Evolutionary conservation across 371 early-diverging fungal species (phyloP).

Genomic region (Mortierella sp.): DNA sequence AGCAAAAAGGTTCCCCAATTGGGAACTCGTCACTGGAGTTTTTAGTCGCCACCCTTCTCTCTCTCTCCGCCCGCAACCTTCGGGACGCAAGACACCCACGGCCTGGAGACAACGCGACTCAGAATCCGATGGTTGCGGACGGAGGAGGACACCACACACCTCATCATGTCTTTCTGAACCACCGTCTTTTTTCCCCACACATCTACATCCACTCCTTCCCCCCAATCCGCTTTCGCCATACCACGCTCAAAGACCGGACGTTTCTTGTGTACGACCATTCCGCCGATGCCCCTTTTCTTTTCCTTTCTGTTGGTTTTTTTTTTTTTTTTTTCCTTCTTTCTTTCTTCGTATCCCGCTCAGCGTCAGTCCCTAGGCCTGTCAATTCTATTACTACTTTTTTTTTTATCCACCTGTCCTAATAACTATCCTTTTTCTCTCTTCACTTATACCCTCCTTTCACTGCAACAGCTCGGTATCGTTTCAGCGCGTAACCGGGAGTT

Average conservation of each 20-base stretch:
- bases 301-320: neutral
- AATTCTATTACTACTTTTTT: neutral
- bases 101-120: no score
- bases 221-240: neutral
- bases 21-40: no score
- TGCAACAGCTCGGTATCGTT: neutral
- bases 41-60: no score
- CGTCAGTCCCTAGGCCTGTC: neutral
- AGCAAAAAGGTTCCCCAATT: no score
- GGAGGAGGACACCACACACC: neutral
- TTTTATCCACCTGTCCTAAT: neutral
- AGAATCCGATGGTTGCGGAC: no score
- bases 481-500: no score
- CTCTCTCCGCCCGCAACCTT: no score
- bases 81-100: no score
- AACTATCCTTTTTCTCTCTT: neutral
- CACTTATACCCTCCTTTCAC: neutral
- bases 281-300: neutral
- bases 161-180: neutral
- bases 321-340: no score
- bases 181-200: neutral
- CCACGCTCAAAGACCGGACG: no score
- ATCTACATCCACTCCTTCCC: neutral
- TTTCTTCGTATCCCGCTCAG: neutral
- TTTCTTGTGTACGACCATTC: no score